Evolutionary conservation across 805 yeast species (phyloP).

Genomic region (Kluyveromyces starmeri): DNA sequence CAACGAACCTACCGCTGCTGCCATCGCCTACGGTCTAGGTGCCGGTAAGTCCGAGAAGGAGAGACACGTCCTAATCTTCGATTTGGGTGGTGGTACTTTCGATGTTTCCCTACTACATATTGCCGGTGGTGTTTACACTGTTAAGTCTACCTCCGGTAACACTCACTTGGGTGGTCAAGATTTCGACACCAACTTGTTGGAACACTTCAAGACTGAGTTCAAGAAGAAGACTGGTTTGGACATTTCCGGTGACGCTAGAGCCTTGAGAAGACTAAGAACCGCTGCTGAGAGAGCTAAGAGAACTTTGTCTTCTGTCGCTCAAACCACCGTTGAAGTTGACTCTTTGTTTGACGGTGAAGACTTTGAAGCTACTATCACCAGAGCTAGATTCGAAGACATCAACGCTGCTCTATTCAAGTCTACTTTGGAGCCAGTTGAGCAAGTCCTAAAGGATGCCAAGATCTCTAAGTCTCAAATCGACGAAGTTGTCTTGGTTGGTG

Average conservation of each 20-base stretch:
- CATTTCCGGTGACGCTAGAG: conserved; percentile 85
- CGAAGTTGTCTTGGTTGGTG: conserved; percentile 96
- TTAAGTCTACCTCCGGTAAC: conserved; percentile 98
- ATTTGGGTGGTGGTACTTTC: conserved; percentile 98
- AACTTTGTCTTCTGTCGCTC: conserved; percentile 92
- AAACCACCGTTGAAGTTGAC: conserved; percentile 94
- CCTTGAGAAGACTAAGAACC: conserved; percentile 95
- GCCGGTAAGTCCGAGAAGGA: conserved; percentile 74
- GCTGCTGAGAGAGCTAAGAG: conserved; percentile 99
- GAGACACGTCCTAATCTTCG: conserved; percentile 86
- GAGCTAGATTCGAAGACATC: conserved; percentile 97
- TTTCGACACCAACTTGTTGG: conserved; percentile 92
- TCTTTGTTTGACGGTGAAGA: conserved; percentile 93
- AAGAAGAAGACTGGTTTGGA: conserved; percentile 91
- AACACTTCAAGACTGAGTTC: conserved; percentile 89
- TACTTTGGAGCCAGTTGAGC: conserved; percentile 89
- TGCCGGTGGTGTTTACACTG: conserved; percentile 95
- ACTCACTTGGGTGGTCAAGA: conserved; percentile 99
- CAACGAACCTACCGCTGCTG: conserved; percentile 91
- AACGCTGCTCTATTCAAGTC: conserved; percentile 90
- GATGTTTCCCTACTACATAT: conserved; percentile 90
- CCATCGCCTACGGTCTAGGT: conserved; percentile 98
- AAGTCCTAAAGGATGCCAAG: conserved; percentile 88
- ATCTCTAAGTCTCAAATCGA: conserved; percentile 75
- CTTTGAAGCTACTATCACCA: conserved; percentile 85